These are phyloP conservation scores for Calocybe gangraenosa DNA, from an alignment of 768 basidiomycete species.

Conservation along the genomic window DNA sequence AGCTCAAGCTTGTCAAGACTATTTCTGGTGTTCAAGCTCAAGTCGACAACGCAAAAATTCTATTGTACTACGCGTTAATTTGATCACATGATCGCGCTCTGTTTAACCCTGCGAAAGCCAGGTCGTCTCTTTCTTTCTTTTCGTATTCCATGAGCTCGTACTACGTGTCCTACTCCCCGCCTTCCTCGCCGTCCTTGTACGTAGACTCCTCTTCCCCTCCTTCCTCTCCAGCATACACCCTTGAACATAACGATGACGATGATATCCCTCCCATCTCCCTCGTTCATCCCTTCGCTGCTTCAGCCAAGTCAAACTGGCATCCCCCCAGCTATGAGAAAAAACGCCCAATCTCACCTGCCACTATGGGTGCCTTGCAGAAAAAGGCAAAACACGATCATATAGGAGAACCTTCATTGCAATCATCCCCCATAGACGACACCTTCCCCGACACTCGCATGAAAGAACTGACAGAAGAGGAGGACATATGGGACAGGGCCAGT, in stretches of 20 bases:
- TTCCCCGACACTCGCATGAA: constrained; percentile 12
- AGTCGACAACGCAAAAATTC: background rate
- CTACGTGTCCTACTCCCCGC: constrained; percentile 27
- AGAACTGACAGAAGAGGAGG: constrained; percentile 28
- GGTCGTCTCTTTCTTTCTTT: background rate
- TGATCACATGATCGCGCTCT: constrained; percentile 18
- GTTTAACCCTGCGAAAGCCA: constrained; percentile 1
- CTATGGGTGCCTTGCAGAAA: constrained; percentile 10
- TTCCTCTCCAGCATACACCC: constrained; percentile 22
- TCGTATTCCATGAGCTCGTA: constrained; percentile 6
- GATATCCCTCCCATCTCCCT: constrained; percentile 14
- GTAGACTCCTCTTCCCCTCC: constrained; percentile 25
- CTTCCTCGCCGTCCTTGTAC: constrained; percentile 39
- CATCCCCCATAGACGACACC: constrained; percentile 4
- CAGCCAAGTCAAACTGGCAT: constrained; percentile 41
- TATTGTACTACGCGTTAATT: constrained; percentile 1
- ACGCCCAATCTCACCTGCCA: constrained; percentile 13
- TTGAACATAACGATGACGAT: constrained; percentile 9
- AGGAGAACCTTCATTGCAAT: background rate
- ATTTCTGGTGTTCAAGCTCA: too few relatives aligned
- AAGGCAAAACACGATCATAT: constrained; percentile 15
- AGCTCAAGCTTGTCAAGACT: too few relatives aligned
- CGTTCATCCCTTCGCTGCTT: constrained; percentile 55
- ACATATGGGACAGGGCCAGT: constrained; percentile 47
- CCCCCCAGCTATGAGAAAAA: constrained; percentile 43